Evolutionary conservation across 352 stramenopile genomes (phyloP).

Genomic region (Pythium utonaiense): DNA sequence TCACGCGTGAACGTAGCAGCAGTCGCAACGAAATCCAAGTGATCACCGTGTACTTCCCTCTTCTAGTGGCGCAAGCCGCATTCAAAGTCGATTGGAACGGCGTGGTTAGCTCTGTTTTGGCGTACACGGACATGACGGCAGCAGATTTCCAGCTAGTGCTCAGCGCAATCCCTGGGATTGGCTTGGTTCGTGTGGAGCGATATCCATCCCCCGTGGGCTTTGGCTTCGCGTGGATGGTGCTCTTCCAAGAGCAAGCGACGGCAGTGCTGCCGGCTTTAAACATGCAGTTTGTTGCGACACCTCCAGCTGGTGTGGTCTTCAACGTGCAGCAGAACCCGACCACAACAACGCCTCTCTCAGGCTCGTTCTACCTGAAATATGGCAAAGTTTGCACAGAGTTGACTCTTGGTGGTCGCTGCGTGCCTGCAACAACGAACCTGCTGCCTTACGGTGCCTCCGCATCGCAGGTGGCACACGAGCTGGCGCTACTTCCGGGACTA

Average conservation of each 20-base stretch:
- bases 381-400: conserved; percentile 53
- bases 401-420: conserved; percentile 45
- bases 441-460: conserved; percentile 45
- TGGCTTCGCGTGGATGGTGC: conserved; percentile 41
- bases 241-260: conserved; percentile 28
- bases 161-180: conserved; percentile 31
- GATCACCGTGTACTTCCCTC: conserved; percentile 36
- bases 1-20: conserved; percentile 15
- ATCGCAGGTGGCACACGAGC: conserved; percentile 42
- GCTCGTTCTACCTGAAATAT: conserved; percentile 57
- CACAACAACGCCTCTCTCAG: conserved; percentile 29
- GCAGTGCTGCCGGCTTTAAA: conserved; percentile 18
- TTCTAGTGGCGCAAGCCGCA: conserved; percentile 9
- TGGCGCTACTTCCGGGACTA: conserved; percentile 60
- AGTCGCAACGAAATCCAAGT: conserved; percentile 38
- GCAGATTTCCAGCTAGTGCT: conserved; percentile 29
- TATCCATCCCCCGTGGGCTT: conserved; percentile 29
- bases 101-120: conserved; percentile 15
- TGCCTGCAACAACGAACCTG: conserved; percentile 31
- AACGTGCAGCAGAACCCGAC: conserved; percentile 21
- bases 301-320: conserved; percentile 28
- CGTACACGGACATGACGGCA: conserved; percentile 29
- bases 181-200: conserved; percentile 32
- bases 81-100: conserved; percentile 47
- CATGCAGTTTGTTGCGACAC: conserved; percentile 26